Base-by-base conservation (phyloP, 2,329 filamentous ascomycete genomes). In the Neoascochyta sp. region DNA sequence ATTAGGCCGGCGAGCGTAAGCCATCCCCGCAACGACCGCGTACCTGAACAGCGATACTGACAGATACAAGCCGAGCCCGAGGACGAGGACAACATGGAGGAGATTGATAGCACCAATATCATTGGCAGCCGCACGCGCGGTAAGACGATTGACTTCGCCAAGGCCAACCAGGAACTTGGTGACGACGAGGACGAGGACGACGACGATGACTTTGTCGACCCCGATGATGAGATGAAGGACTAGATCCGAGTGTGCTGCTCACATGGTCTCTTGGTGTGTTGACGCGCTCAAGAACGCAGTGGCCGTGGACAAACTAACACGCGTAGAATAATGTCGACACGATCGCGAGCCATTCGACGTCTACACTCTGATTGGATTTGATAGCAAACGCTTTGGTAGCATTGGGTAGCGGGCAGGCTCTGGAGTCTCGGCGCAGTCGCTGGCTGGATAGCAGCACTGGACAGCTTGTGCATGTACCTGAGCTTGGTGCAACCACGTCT, bases 31-130 rank as follows among this genome's bases (percentile, higher is more conserved):
- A 19, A 24, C 24, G 39, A 41, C 32, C 36, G 34, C 36, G 34
- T 25, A 27, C 25, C n/a, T 19, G 12, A 10, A 2, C 7, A 11
- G 18, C 25, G 27, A 12, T 20, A 33, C 50, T 59, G 32, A 59
- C 32, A 25, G 34, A 52, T 25, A 29, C 63, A 67, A n/a, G 75
- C 69, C 34, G 81, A 83, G 50, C 70, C 44, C 30, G 83, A 84
- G 24, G 86, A 88, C 32, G 82, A 85, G 37, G 70, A 86, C 56
- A 83, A 85, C 65, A 78, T 95, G 74, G 86, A 93, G 62, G 89
- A 90, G 68, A 95, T 98, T 63, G 86, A 94, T 61, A 71, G 78
- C 34, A 77, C 78, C 63, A 96, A 96, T 75, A 94, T 96, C 63
- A 80, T 96, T 59, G 63, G 69, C 36, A 76, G 74, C 45, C 90